phyloP scores from a whole-genome alignment of 495 filamentous ascomycete genomes.

The Chaetomium tenue region DNA sequence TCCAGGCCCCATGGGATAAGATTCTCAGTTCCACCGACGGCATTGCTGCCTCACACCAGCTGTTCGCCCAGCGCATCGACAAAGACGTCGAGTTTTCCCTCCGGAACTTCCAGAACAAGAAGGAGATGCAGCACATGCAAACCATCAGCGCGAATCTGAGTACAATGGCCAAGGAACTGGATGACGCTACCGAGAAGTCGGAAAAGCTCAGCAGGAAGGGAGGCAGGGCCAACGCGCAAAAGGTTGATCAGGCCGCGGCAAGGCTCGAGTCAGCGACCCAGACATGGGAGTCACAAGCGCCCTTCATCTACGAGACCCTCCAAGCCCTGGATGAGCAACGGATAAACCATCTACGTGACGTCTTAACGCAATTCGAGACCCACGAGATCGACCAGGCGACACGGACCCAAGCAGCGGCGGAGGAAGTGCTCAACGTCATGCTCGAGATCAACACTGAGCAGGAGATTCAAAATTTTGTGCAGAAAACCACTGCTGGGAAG shows the following conservation, averaged over 20 bases:
- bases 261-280: constrained; percentile 72
- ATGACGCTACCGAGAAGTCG: constrained; percentile 77
- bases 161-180: constrained; percentile 78
- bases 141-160: constrained; percentile 78
- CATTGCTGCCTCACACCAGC: constrained; percentile 79
- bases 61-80: constrained; percentile 81
- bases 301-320: constrained; percentile 91
- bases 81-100: constrained; percentile 86
- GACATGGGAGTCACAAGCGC: constrained; percentile 94
- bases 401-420: constrained; percentile 68
- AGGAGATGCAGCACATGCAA: constrained; percentile 79
- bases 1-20: constrained; percentile 87
- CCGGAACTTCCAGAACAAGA: constrained; percentile 65
- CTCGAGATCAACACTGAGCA: constrained; percentile 83
- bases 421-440: constrained; percentile 78
- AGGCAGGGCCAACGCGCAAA: constrained; percentile 72
- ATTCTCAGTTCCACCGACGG: constrained; percentile 77
- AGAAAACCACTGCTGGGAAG: constrained; percentile 50
- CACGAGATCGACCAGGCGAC: constrained; percentile 89
- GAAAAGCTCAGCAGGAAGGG: constrained; percentile 83
- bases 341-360: constrained; percentile 87
- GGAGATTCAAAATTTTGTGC: constrained; percentile 84
- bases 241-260: constrained; percentile 70
- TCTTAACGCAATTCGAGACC: constrained; percentile 88
- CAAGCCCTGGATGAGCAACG: constrained; percentile 88